Evolutionary conservation across 2,329 filamentous ascomycete species (phyloP).

Genomic region (Hypoxylon sp.): DNA sequence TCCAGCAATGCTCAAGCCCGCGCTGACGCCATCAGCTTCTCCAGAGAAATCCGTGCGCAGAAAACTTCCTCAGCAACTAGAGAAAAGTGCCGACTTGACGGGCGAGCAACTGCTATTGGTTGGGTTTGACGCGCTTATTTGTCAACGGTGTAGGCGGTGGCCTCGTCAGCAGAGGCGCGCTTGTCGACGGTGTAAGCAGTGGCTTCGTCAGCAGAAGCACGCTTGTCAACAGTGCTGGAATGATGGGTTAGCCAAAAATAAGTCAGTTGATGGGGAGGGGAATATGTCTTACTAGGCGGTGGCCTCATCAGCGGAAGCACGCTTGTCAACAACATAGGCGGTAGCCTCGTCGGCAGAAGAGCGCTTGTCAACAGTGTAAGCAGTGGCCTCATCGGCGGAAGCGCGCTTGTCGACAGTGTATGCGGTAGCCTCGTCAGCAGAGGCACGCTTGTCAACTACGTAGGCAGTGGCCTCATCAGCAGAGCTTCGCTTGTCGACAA

Average conservation of each 20-base stretch:
- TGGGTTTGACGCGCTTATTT: neutral
- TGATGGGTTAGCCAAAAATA: neutral
- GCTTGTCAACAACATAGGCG: neutral
- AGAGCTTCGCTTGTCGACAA: neutral
- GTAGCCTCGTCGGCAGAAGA: neutral
- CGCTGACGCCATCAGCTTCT: neutral
- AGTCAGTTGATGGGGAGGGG: neutral
- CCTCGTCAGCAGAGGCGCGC: constrained; percentile 7
- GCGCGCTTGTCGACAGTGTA: neutral
- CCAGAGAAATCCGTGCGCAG: neutral
- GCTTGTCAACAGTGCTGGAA: neutral
- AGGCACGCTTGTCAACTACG: neutral
- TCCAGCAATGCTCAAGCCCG: constrained; percentile 1
- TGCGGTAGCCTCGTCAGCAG: neutral
- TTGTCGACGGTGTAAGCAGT: neutral
- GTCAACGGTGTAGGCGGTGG: constrained; percentile 5
- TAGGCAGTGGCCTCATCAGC: neutral
- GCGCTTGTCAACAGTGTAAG: neutral
- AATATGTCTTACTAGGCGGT: neutral
- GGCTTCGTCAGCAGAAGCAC: neutral
- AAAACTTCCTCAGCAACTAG: neutral
- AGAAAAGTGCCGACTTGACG: neutral
- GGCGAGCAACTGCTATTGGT: neutral
- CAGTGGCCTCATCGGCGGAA: neutral
- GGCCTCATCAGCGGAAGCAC: neutral